Base-by-base conservation (phyloP, 2,329 filamentous ascomycete species). In the Penicillium sp. region DNA sequence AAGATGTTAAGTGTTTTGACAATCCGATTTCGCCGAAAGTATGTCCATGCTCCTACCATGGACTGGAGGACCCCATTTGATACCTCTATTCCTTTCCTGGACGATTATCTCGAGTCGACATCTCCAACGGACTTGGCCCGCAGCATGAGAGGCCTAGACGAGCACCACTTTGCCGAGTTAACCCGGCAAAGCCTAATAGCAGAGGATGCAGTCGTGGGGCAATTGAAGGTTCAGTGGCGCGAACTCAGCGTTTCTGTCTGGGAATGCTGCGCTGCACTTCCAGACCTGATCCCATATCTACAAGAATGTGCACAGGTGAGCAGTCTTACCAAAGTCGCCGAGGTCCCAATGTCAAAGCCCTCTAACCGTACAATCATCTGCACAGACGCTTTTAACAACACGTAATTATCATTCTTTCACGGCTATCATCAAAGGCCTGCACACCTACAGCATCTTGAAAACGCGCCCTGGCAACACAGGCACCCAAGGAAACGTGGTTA, bases 191-290 rank as follows among this genome's bases (percentile, higher is more conserved):
- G 53, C 48, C 57, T 73, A 45, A 45, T 66, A 12, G 54, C 60
- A 12, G 56, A 69, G 6, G 65, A 68, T 21, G 45, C 57, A 2
- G 41, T 62, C 10, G 57, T 68, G 0, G 60, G 56, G 8, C 44
- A 45, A n/a, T 41, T 75, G 6, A 41, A 68, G 5, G 41, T 45
- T 0, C 61, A 66, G 42, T 76, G 73, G 73, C 62, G 68, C 35
- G 45, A 51, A 21, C 58, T 75, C 13, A 68, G 64, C 35, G 62
- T 63, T 6, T 67, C 68, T 1, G 68, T 72, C 1, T 74, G 72
- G 66, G 73, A 76, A 59, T 75, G 68, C 53, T 75, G 72, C 49
- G 65, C 62, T 2, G 72, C 70, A 12, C 55, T 74, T 35, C 72
- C 72, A 8, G 68, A 74, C 8, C 45, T 68, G 48, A 58, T 68